Evolutionary conservation across 345 rosid genomes (phyloP).

Genomic region (Acer campestre): DNA sequence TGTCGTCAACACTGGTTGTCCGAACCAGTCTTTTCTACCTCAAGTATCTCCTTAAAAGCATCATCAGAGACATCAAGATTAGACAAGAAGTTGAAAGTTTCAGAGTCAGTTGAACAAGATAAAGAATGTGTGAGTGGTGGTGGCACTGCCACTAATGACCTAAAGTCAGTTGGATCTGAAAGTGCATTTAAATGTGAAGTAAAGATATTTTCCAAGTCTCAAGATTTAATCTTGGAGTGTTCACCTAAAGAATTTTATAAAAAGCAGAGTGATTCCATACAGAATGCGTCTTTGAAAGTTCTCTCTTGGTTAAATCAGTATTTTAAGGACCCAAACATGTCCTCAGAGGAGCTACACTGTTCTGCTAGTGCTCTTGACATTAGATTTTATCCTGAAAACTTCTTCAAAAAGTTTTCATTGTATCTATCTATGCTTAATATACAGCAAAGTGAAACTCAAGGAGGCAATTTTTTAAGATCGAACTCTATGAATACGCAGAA

Average conservation of each 20-base stretch:
- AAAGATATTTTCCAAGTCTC: constrained; percentile 64
- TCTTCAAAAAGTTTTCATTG: constrained; percentile 44
- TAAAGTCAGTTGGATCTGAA: constrained; percentile 32
- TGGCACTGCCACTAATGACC: constrained; percentile 26
- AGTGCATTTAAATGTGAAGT: constrained; percentile 61
- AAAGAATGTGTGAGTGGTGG: constrained; percentile 34
- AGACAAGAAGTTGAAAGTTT: constrained; percentile 52
- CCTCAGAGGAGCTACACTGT: constrained; percentile 41
- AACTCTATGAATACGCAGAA: constrained; percentile 24
- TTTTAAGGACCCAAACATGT: constrained; percentile 47
- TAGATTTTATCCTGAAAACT: constrained; percentile 35
- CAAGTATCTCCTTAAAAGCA: constrained; percentile 39
- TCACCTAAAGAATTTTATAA: constrained; percentile 56
- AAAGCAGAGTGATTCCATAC: constrained; percentile 74
- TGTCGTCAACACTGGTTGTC: constrained; percentile 83
- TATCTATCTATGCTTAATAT: constrained; percentile 32
- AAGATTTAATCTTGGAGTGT: constrained; percentile 66
- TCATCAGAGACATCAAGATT: constrained; percentile 50
- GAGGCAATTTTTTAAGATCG: constrained; percentile 30
- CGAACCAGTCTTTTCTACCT: constrained; percentile 65
- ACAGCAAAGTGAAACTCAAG: constrained; percentile 21
- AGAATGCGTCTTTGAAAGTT: constrained; percentile 72
- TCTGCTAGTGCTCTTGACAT: constrained; percentile 44
- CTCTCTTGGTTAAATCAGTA: constrained; percentile 71
- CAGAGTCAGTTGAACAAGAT: constrained; percentile 33